Conservation (phyloP, 1,139 yeast species). For the Wickerhamomyces sp. region DNA sequence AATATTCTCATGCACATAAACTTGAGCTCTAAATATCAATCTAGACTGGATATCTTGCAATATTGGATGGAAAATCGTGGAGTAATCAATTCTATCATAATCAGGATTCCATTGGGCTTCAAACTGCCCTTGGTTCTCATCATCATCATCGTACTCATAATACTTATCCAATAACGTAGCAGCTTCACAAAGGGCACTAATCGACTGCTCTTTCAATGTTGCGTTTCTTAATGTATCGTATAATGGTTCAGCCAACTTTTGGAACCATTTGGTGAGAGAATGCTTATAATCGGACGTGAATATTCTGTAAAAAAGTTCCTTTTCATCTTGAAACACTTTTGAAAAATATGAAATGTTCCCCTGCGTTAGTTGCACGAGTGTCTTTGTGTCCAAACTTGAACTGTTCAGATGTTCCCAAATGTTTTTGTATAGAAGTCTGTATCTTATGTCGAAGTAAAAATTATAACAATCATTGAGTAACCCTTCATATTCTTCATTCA, state of each 20-base stretch:
- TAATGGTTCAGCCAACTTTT: constrained; percentile 64
- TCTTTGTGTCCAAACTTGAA: constrained; percentile 19
- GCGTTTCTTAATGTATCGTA: constrained; percentile 65
- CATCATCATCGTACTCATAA: constrained; percentile 56
- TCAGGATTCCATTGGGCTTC: constrained; percentile 13
- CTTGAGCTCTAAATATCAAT: constrained; percentile 72
- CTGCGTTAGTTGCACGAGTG: constrained; percentile 54
- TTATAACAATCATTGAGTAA: constrained; percentile 61
- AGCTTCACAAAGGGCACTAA: constrained; percentile 67
- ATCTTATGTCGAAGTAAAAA: constrained; percentile 57
- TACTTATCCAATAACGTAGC: constrained; percentile 67
- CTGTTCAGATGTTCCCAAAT: constrained; percentile 33
- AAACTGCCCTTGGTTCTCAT: constrained; percentile 24
- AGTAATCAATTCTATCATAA: constrained; percentile 40
- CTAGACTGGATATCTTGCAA: constrained; percentile 76
- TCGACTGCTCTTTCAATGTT: constrained; percentile 64
- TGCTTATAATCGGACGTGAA: constrained; percentile 35
- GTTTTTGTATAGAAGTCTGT: constrained; percentile 40
- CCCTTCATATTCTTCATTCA: constrained; percentile 59
- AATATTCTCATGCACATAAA: constrained; percentile 64
- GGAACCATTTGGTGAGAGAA: constrained; percentile 45
- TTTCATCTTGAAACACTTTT: constrained; percentile 59
- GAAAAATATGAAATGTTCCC: constrained; percentile 53
- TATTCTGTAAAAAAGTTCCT: constrained; percentile 48
- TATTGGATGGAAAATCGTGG: constrained; percentile 64